phyloP scores from a whole-genome alignment of 2,329 filamentous ascomycete genomes.

The Microdochium paspali region DNA sequence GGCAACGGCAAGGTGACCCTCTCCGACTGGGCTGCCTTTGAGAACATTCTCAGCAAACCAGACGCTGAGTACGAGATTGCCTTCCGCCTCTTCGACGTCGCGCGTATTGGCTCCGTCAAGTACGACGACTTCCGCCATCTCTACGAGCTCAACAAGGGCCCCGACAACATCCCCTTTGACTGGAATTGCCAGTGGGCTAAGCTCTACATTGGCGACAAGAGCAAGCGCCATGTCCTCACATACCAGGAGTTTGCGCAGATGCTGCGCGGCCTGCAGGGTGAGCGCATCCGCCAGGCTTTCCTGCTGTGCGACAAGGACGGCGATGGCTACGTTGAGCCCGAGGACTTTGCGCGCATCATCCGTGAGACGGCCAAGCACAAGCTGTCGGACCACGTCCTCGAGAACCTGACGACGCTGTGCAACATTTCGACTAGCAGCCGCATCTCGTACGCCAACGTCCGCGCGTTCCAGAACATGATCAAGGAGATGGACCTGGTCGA shows the following conservation, averaged over 20 bases:
- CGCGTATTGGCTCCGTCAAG: conserved; percentile 75
- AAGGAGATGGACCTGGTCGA: conserved; percentile 97
- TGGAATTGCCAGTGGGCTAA: conserved; percentile 97
- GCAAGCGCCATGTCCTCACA: conserved; percentile 81
- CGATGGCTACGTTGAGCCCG: conserved; percentile 90
- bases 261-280: conserved; percentile 90
- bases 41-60: conserved; percentile 86
- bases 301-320: conserved; percentile 81
- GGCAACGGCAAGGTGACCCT: conserved; percentile 65
- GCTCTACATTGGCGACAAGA: conserved; percentile 83
- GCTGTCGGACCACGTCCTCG: conserved; percentile 88
- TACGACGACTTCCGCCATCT: conserved; percentile 80
- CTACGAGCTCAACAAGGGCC: conserved; percentile 83
- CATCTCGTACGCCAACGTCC: conserved; percentile 94
- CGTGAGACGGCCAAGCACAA: conserved; percentile 89
- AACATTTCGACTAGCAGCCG: conserved; percentile 88
- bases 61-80: conserved; percentile 99
- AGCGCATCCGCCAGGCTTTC: conserved; percentile 93
- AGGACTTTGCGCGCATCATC: conserved; percentile 96
- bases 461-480: conserved; percentile 97
- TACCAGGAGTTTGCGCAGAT: conserved; percentile 98
- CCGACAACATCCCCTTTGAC: conserved; percentile 81
- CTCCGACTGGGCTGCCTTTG: conserved; percentile 84
- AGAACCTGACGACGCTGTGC: conserved; percentile 86
- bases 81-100: conserved; percentile 89